Base-by-base conservation (phyloP, 192 early-diverging fungal species). In the Linnemannia schmuckeri region DNA sequence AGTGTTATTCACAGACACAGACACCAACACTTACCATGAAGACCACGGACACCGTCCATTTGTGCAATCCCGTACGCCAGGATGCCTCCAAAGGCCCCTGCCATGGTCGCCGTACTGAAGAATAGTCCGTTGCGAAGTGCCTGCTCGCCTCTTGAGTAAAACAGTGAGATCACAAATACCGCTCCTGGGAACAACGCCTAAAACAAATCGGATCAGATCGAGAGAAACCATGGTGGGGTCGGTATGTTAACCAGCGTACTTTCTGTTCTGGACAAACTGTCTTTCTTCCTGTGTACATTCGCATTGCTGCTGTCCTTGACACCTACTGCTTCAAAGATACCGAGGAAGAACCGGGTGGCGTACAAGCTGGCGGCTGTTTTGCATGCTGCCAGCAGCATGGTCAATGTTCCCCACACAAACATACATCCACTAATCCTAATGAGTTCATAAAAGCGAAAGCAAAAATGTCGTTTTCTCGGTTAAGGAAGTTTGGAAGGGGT, bases 11-110 rank as follows among this genome's bases (percentile, higher is more conserved):
- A 27, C 61, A 33, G 57, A 66, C 9, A 63, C 27, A 66, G 1
- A 66, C 27, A 66, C 30, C 33, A 18, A 52, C 18, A 33, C 61
- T 35, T 35, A 42, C 70, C 84, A 52, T 81, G 57, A n/a, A 93
- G 72, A 1, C 90, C 90, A 17, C 70, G 70, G 20, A 70, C 72
- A 18, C 90, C 90, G 42, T 93, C 76, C 82, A 94, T 89, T 55
- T 88, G 78, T 35, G 87, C 63, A 57, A 94, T 92, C 52, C 85
- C 91, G 83, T 92, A 94, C 37, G 93, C 92, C 71, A 94, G 71
- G 20, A 95, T 83, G 38, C 93, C 94, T 27, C 92, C 93, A 74
- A 95, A 91, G 13, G 90, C 89, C 40, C 90, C 90, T 20, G 92
- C 90, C n/a, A 94, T 77, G 1, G 89, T 89, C 8, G 91, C 81